Base-by-base conservation (phyloP, 2,329 filamentous ascomycete genomes). In the Leptodontidium sp. region DNA sequence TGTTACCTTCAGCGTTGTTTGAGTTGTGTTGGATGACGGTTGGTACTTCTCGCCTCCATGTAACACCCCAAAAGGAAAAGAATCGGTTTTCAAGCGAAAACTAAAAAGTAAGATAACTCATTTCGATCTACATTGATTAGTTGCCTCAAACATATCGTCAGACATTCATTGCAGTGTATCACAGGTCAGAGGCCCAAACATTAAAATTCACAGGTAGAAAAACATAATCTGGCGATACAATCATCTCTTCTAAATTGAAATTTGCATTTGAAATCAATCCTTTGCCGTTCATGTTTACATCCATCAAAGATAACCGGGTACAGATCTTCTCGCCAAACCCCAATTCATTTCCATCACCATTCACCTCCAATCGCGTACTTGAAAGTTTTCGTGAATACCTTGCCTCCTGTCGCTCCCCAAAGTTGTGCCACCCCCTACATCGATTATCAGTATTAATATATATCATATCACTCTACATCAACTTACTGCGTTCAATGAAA, bases 331-430 rank as follows among this genome's bases (percentile, higher is more conserved):
- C 21, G 11, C 11, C 24, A 26, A 26, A 45, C 26, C 6, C 1
- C 6, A 1, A 29, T 11, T 15, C 11, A 29, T 26, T 8, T 26
- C 59, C 17, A 29, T 67, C 58, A 75, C 70, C 72, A 85, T 75
- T 88, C 86, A 14, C 86, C 86, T 12, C 87, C 86, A 67, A 88
- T 77, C 40, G 83, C 81, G 72, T 86, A 87, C 40, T 80, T 80
- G 62, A 87, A 86, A 26, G 83, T 77, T n/a, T 77, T 76, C 68
- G 84, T 79, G 73, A 84, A 85, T 11, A 86, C 68, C 68, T 76
- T 83, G 0, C 85, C 86, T 1, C 81, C 79, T 0, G 85, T 87
- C 5, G 76, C 77, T n/a, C 82, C 77, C 86, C 86, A 88, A 1
- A 84, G 66, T 52, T 83, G 79, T 2, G 82, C 80, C 8, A 77